A percentile compares a stretch with the other conserved stretches of the same genome.
Evolutionary conservation across 1,284 basidiomycete genomes (phyloP).

Genomic region (Leccinum subrobustum): DNA sequence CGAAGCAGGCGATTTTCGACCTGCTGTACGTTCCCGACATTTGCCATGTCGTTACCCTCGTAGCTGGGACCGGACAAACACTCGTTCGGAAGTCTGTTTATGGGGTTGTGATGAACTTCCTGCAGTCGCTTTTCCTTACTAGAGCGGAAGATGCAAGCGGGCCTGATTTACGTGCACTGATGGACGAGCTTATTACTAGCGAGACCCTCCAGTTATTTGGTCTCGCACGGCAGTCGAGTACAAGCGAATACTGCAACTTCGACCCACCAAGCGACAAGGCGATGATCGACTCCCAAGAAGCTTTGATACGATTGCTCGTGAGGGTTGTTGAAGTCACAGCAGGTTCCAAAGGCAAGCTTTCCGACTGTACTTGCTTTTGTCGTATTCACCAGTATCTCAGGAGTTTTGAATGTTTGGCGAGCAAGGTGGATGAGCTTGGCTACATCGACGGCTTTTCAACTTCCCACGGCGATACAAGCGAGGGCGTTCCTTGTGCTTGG

Average conservation of each 20-base stretch:
- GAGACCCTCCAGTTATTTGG: slow-evolving; percentile 75
- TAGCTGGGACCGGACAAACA: slow-evolving; percentile 72
- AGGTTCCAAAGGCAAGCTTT: slow-evolving; percentile 59
- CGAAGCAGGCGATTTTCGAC: slow-evolving; percentile 59
- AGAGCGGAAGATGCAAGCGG: slow-evolving; percentile 57
- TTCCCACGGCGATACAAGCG: slow-evolving; percentile 86
- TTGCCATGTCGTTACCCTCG: slow-evolving; percentile 73
- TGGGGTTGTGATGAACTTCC: slow-evolving; percentile 76
- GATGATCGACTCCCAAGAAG: slow-evolving; percentile 65
- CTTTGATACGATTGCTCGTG: slow-evolving; percentile 63
- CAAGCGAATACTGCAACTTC: slow-evolving; percentile 60
- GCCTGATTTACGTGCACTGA: slow-evolving; percentile 57
- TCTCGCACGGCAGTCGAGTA: slow-evolving; percentile 54
- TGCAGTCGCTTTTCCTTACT: slow-evolving; percentile 70
- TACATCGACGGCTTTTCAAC: slow-evolving; percentile 91
- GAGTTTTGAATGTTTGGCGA: slow-evolving; percentile 88
- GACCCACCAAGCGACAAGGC: slow-evolving; percentile 60
- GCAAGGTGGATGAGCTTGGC: slow-evolving; percentile 92
- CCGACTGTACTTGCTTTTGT: not conserved
- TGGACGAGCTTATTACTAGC: slow-evolving; percentile 58
- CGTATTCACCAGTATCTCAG: slow-evolving; percentile 39
- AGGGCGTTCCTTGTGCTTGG: slow-evolving; percentile 88
- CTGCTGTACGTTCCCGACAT: slow-evolving; percentile 84
- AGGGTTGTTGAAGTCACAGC: slow-evolving; percentile 66
- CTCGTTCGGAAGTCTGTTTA: slow-evolving; percentile 79